A percentile compares a stretch with the other conserved stretches of the same genome.
These are phyloP conservation scores for Laguncularia racemosa DNA, from an alignment of 345 rosid species.

Conservation along the genomic window DNA sequence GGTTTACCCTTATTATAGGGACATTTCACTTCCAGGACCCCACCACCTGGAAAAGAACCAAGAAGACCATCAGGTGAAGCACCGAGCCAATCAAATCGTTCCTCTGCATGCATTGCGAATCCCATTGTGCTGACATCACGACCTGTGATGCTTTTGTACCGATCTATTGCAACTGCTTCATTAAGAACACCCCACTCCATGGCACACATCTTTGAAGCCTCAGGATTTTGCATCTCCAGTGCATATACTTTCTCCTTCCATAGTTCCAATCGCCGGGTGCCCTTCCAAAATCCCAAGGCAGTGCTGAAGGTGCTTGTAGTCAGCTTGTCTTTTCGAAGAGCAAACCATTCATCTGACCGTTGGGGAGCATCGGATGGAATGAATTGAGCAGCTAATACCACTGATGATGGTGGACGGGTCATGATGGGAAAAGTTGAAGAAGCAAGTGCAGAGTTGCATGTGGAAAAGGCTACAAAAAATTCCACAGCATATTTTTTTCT, in stretches of 20 bases:
- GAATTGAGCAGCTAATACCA: constrained; percentile 30
- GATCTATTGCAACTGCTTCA: constrained; percentile 64
- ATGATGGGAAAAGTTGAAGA: constrained; percentile 16
- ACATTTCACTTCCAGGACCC: constrained; percentile 87
- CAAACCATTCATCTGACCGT: constrained; percentile 94
- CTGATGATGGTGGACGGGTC: constrained; percentile 29
- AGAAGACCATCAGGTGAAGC: constrained; percentile 94
- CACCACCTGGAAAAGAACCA: constrained; percentile 46
- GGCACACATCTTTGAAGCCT: constrained; percentile 38
- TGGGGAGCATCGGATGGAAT: constrained; percentile 57
- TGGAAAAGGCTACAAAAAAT: constrained; percentile 19
- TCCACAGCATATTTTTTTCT: constrained; percentile 18
- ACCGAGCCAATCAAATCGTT: constrained; percentile 67
- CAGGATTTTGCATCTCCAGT: constrained; percentile 22
- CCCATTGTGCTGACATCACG: constrained; percentile 61
- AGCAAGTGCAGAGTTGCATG: constrained; percentile 20
- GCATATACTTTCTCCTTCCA: constrained; percentile 86
- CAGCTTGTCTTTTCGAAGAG: constrained; percentile 64
- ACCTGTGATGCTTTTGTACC: constrained; percentile 67
- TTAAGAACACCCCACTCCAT: constrained; percentile 86
- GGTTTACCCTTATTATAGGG: constrained; percentile 96
- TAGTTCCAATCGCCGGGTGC: constrained; percentile 65
- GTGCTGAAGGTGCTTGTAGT: constrained; percentile 96
- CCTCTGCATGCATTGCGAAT: constrained; percentile 65
- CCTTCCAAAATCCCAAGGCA: constrained; percentile 91